Evolutionary conservation across 106 monocot species (phyloP).

Genomic region (Dendrobium chrysotoxum): DNA sequence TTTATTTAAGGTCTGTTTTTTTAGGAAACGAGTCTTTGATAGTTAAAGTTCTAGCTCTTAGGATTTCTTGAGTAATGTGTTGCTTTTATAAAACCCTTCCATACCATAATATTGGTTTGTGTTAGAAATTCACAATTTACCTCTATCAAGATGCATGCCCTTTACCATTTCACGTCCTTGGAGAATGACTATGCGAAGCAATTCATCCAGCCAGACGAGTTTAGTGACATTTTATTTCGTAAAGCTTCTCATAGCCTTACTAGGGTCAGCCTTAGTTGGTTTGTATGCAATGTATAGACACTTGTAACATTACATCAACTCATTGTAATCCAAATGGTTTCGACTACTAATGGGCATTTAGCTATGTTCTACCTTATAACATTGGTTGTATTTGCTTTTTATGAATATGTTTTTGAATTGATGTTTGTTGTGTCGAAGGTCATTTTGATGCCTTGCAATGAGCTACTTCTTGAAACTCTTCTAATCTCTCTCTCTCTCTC

Average conservation of each 20-base stretch:
- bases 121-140: neutral
- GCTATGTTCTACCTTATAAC: neutral
- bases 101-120: neutral
- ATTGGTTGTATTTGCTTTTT: neutral
- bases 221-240: neutral
- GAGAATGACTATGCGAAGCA: neutral
- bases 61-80: neutral
- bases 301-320: neutral
- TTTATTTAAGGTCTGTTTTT: neutral
- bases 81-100: neutral
- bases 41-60: neutral
- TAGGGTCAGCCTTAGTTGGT: neutral
- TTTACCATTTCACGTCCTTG: neutral
- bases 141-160: neutral
- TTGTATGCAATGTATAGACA: neutral
- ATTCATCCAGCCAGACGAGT: neutral
- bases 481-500: neutral
- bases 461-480: neutral
- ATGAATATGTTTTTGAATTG: neutral
- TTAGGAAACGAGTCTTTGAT: neutral
- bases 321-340: neutral
- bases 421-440: neutral
- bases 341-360: neutral
- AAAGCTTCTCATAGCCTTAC: neutral
- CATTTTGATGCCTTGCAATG: neutral